These are phyloP conservation scores for Chytriomyces sp. DNA, from an alignment of 192 early-diverging fungal species.

Conservation along the genomic window DNA sequence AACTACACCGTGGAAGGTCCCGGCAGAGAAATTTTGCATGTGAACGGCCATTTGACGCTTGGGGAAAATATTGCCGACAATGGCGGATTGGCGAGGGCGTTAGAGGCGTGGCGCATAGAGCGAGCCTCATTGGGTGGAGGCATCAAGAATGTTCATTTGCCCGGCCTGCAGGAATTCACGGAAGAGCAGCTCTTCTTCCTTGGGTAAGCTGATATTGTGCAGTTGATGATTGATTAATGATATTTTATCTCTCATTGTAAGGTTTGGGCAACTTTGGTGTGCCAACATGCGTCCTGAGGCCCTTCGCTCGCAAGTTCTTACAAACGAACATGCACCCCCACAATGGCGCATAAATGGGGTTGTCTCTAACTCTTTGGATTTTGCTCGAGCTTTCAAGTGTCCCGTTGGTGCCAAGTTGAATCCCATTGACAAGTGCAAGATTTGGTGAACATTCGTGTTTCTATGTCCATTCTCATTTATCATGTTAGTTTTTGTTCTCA, in stretches of 20 bases:
- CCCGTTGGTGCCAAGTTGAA: conserved; percentile 64
- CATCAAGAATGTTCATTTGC: conserved; percentile 33
- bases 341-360: conserved; percentile 73
- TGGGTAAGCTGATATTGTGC: not conserved
- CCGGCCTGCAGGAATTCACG: conserved; percentile 41
- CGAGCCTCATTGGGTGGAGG: conserved; percentile 15
- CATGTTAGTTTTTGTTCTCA: too few relatives aligned
- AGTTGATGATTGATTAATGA: too few relatives aligned
- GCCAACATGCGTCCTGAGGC: conserved; percentile 18
- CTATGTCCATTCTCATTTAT: too few relatives aligned
- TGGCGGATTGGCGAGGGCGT: conserved; percentile 55
- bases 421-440: conserved; percentile 49
- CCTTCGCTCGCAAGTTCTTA: conserved; percentile 47
- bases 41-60: conserved; percentile 60
- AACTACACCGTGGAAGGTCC: conserved; percentile 50
- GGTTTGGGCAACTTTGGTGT: conserved; percentile 43
- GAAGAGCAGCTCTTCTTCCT: conserved; percentile 53
- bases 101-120: conserved; percentile 44
- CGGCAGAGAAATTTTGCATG: conserved; percentile 34
- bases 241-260: too few relatives aligned
- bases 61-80: conserved; percentile 74
- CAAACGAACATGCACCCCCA: conserved; percentile 68
- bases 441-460: too few relatives aligned
- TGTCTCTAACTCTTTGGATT: conserved; percentile 64
- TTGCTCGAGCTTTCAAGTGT: conserved; percentile 72